Percentiles rank a stretch among this genome's conserved stretches.
phyloP scores from a whole-genome alignment of 2,329 filamentous ascomycete species.

The Cladosporium oxysporum region DNA sequence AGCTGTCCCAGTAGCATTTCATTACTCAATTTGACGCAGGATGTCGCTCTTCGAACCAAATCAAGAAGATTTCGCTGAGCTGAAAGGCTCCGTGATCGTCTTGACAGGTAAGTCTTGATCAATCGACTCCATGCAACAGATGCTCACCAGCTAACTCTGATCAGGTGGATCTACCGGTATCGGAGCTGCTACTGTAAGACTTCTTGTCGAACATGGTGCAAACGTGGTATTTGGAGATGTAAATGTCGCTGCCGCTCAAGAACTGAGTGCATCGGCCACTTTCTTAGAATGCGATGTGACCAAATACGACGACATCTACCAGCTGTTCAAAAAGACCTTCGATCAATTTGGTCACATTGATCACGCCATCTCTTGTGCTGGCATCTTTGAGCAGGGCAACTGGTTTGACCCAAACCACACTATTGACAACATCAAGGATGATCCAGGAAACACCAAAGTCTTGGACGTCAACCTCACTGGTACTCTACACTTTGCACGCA shows the following conservation, averaged over 20 bases:
- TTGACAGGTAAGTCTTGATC: conserved; percentile 20
- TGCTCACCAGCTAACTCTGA: not conserved
- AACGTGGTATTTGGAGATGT: conserved; percentile 48
- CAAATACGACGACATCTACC: conserved; percentile 46
- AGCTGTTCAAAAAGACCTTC: conserved; percentile 48
- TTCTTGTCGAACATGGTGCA: conserved; percentile 41
- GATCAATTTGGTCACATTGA: conserved; percentile 48
- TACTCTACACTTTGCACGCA: conserved; percentile 49
- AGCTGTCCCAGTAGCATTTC: not conserved
- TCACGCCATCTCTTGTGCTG: conserved; percentile 51
- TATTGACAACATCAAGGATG: conserved; percentile 43
- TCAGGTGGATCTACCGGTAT: conserved; percentile 48
- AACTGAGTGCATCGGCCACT: conserved; percentile 9
- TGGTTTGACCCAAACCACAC: conserved; percentile 49
- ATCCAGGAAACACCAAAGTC: conserved; percentile 38
- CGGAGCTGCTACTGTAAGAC: conserved; percentile 43
- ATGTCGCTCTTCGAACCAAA: conserved; percentile 21
- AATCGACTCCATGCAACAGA: conserved; percentile 12
- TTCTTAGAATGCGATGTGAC: conserved; percentile 47
- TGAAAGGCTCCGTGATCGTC: conserved; percentile 33
- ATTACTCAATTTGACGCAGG: not conserved
- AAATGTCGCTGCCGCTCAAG: conserved; percentile 34
- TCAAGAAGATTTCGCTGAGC: not conserved
- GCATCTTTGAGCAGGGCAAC: conserved; percentile 44
- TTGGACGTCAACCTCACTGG: conserved; percentile 53